A percentile compares a stretch with the other conserved stretches of the same genome.
These are phyloP conservation scores for Pleurotus pulmonarius DNA, from an alignment of 768 basidiomycete genomes.

Conservation along the genomic window DNA sequence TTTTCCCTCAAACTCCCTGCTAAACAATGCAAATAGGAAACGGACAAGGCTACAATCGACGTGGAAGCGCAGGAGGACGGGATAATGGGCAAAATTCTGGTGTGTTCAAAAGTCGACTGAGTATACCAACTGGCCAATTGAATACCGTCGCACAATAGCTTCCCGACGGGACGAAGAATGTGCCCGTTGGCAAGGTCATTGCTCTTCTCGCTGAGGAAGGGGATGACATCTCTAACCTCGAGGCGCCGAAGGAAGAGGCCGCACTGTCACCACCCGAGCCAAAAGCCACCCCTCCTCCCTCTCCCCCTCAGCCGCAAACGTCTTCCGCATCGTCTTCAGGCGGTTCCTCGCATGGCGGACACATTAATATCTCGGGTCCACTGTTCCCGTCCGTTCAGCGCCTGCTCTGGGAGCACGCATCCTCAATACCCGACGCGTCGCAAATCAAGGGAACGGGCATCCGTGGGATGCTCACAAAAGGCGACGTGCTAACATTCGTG, in stretches of 20 bases:
- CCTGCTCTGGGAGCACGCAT: constrained; percentile 61
- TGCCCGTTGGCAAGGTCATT: constrained; percentile 86
- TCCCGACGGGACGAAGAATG: constrained; percentile 76
- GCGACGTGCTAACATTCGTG: constrained; percentile 84
- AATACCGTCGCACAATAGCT: constrained; percentile 32
- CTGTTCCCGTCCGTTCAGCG: constrained; percentile 91
- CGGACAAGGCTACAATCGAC: constrained; percentile 95
- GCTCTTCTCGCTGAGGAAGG: constrained; percentile 94
- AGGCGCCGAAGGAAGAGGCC: constrained; percentile 49
- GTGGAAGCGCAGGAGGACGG: constrained; percentile 99
- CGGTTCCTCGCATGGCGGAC: constrained; percentile 23
- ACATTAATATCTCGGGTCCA: constrained; percentile 56
- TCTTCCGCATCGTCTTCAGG: constrained; percentile 15
- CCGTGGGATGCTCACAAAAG: constrained; percentile 94
- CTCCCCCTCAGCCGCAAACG: constrained; percentile 16
- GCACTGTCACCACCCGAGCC: constrained; percentile 19
- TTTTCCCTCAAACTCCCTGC: not conserved
- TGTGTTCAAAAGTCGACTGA: constrained; percentile 30
- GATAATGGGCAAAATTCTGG: constrained; percentile 88
- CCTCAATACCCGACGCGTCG: constrained; percentile 48
- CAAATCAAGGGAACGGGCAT: constrained; percentile 86
- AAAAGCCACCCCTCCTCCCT: constrained; percentile 23
- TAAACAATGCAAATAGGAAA: constrained; percentile 54
- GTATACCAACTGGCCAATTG: too few species aligned
- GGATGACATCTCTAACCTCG: constrained; percentile 86